phyloP scores from a whole-genome alignment of 176 grass and related monocot genomes.

The Miscanthus lutarioriparius region DNA sequence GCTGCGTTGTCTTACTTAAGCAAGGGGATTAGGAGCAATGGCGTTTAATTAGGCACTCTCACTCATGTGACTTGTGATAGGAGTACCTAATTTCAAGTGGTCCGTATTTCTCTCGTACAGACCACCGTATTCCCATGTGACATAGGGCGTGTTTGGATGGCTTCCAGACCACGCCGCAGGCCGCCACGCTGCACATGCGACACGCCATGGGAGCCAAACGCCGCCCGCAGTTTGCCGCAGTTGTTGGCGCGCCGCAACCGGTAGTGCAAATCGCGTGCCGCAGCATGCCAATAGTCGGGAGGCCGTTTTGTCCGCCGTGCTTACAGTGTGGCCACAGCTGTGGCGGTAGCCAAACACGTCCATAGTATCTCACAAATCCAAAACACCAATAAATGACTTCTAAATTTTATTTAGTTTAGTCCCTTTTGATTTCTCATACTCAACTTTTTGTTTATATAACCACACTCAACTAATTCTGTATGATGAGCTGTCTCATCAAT shows the following conservation, averaged over 20 bases:
- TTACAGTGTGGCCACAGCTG: rapidly evolving
- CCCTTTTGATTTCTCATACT: neutral
- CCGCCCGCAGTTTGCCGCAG: too few relatives aligned
- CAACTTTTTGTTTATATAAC: neutral
- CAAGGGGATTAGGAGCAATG: constrained; percentile 20
- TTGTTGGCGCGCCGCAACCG: too few relatives aligned
- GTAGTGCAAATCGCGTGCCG: too few relatives aligned
- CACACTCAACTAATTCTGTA: neutral
- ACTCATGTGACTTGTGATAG: neutral
- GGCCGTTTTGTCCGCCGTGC: too few relatives aligned
- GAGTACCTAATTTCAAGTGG: neutral
- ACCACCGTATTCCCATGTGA: too few relatives aligned
- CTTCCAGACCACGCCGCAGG: too few relatives aligned
- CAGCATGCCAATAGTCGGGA: too few relatives aligned
- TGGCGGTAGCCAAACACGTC: too few relatives aligned
- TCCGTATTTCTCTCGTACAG: neutral
- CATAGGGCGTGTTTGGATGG: too few relatives aligned
- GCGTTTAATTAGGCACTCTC: constrained; percentile 17
- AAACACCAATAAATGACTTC: neutral
- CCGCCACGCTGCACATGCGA: too few relatives aligned
- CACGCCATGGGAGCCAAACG: too few relatives aligned
- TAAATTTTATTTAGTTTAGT: neutral
- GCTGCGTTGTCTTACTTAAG: constrained; percentile 28
- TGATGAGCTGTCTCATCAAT: neutral
- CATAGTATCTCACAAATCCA: neutral